Evolutionary conservation across 306 rosid species (phyloP).

Genomic region (Cucurbita ficifolia): DNA sequence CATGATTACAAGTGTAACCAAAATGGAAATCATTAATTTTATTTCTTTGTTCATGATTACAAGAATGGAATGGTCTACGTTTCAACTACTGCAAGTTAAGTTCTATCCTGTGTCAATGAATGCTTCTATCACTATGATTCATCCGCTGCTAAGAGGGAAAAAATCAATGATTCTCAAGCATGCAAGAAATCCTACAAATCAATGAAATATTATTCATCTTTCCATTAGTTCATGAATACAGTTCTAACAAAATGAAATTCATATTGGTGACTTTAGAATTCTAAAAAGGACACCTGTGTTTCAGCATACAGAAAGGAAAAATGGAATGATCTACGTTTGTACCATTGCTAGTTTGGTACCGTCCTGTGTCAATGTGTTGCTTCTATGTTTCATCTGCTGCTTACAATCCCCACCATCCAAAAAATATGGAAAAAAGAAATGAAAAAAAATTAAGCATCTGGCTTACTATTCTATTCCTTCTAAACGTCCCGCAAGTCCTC

Average conservation of each 20-base stretch:
- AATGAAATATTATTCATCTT: not conserved
- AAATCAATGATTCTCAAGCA: not conserved
- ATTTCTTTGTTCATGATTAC: not conserved
- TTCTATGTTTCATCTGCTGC: not conserved
- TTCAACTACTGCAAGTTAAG: not conserved
- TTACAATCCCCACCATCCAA: not conserved
- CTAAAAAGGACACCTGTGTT: not conserved
- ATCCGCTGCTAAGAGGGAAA: not conserved
- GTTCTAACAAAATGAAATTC: not conserved
- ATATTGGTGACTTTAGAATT: not conserved
- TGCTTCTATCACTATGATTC: not conserved
- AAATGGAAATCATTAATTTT: not conserved
- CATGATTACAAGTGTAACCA: not conserved
- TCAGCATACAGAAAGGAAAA: not conserved
- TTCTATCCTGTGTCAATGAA: not conserved
- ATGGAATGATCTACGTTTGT: not conserved
- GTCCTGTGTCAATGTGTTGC: not conserved
- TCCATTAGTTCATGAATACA: not conserved
- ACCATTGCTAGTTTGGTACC: not conserved
- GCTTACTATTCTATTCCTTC: not conserved
- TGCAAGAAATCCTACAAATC: not conserved
- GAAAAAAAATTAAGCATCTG: not conserved
- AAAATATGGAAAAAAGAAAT: not conserved
- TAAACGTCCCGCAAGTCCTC: not conserved
- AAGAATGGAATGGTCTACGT: not conserved